A percentile compares a stretch with the other conserved stretches of the same genome.
Evolutionary conservation across 2,329 filamentous ascomycete species (phyloP).

Genomic region (Trichophyton verrucosum): DNA sequence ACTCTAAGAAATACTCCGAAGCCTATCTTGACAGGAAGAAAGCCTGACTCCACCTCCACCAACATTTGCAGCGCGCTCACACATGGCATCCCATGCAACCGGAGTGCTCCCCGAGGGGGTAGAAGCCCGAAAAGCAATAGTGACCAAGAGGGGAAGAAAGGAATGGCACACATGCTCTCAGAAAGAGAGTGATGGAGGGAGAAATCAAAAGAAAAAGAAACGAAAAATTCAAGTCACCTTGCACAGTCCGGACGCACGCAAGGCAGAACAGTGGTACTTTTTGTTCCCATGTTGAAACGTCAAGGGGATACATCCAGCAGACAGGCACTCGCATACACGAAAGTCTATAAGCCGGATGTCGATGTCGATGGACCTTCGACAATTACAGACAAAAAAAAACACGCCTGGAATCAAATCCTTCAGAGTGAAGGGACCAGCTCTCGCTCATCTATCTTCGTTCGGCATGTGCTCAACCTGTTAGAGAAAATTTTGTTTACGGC

Average conservation of each 20-base stretch:
- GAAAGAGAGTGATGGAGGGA: no score
- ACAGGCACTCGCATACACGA: slow-evolving; percentile 2
- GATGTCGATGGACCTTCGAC: background rate
- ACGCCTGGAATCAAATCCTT: background rate
- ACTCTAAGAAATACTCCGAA: slow-evolving; percentile 3
- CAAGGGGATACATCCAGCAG: background rate
- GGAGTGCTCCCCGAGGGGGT: background rate
- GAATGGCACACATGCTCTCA: background rate
- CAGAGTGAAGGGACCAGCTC: background rate
- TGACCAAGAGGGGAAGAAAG: background rate
- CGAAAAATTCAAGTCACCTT: background rate
- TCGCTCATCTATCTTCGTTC: background rate
- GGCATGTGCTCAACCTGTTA: background rate
- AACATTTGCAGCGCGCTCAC: background rate
- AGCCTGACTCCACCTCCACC: background rate
- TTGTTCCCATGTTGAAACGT: background rate
- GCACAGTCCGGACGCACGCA: background rate
- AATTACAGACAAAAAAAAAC: background rate
- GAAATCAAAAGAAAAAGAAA: background rate
- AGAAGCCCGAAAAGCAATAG: background rate
- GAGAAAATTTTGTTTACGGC: background rate
- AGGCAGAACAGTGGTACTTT: background rate
- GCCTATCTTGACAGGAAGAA: slow-evolving; percentile 1
- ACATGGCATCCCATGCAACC: slow-evolving; percentile 3
- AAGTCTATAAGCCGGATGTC: background rate